These are phyloP conservation scores for Protostelium mycophagum DNA, from an alignment of 78 protist species.

Conservation along the genomic window DNA sequence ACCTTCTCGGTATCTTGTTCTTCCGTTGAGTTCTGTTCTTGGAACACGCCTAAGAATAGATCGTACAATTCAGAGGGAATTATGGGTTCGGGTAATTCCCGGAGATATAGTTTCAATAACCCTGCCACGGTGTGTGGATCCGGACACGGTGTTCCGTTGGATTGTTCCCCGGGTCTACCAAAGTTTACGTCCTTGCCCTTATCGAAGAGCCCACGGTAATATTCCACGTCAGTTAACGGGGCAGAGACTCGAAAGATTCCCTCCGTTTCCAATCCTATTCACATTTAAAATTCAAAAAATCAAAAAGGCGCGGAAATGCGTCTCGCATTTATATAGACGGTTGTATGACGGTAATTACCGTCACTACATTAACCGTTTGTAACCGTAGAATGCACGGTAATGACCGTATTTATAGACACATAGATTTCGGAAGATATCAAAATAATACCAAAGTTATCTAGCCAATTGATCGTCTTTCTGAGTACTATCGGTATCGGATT, in stretches of 20 bases:
- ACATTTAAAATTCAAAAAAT: too few species aligned
- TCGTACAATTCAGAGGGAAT: conserved; percentile 5
- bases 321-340: too few species aligned
- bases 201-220: conserved; percentile 17
- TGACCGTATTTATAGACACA: too few species aligned
- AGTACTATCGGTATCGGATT: not conserved
- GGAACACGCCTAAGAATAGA: not conserved
- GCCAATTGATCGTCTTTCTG: not conserved
- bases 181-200: conserved; percentile 35
- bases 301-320: not conserved
- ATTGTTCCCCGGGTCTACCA: not conserved
- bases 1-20: not conserved
- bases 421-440: not conserved
- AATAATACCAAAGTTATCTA: not conserved
- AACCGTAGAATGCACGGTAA: too few species aligned
- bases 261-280: conserved; percentile 4
- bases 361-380: too few species aligned
- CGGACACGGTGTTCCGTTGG: not conserved
- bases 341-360: too few species aligned
- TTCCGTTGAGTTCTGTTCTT: too few species aligned
- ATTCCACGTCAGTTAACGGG: conserved; percentile 24
- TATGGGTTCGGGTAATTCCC: conserved; percentile 52
- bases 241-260: conserved; percentile 42
- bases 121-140: conserved; percentile 62
- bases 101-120: conserved; percentile 29